Conservation (phyloP, 352 stramenopile species). For the Pythium utonaiense region DNA sequence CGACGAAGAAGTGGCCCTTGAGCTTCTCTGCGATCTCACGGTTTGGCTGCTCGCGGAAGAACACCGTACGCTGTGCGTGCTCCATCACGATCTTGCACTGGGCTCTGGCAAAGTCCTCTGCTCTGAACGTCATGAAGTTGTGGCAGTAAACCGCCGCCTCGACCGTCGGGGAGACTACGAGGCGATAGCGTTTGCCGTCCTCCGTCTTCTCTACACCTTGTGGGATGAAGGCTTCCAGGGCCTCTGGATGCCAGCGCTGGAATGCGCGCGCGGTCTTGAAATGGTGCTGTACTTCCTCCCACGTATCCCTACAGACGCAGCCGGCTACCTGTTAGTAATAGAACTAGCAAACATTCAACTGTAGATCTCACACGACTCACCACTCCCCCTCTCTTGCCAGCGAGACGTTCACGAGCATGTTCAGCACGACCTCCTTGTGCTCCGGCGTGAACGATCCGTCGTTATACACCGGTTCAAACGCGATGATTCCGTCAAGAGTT, state of each 20-base stretch:
- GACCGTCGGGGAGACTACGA: not conserved
- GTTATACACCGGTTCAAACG: conserved; percentile 20
- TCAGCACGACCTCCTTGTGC: not conserved
- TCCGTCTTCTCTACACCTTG: conserved; percentile 7
- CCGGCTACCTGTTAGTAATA: too few relatives aligned
- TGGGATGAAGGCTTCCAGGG: not conserved
- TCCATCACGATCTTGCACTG: conserved; percentile 15
- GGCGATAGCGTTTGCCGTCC: conserved; percentile 6
- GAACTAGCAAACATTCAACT: not conserved
- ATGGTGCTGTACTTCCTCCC: not conserved
- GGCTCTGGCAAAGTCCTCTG: conserved; percentile 3
- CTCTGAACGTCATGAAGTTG: not conserved
- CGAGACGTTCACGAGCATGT: conserved; percentile 11
- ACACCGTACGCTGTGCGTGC: conserved; percentile 6
- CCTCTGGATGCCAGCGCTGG: conserved; percentile 5
- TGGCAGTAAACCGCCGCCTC: conserved; percentile 14
- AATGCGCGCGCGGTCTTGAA: not conserved
- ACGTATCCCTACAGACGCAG: conserved; percentile 5
- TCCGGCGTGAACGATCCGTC: not conserved
- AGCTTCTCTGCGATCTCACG: not conserved
- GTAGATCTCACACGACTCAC: not conserved
- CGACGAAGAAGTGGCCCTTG: conserved; percentile 6
- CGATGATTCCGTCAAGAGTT: conserved; percentile 21
- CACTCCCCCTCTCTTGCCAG: conserved; percentile 3
- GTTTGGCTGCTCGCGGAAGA: conserved; percentile 4